Evolutionary conservation across 768 basidiomycete species (phyloP), one percentile per base, ranked within the genome.

Genomic region (Leccinum variicolor): DNA sequence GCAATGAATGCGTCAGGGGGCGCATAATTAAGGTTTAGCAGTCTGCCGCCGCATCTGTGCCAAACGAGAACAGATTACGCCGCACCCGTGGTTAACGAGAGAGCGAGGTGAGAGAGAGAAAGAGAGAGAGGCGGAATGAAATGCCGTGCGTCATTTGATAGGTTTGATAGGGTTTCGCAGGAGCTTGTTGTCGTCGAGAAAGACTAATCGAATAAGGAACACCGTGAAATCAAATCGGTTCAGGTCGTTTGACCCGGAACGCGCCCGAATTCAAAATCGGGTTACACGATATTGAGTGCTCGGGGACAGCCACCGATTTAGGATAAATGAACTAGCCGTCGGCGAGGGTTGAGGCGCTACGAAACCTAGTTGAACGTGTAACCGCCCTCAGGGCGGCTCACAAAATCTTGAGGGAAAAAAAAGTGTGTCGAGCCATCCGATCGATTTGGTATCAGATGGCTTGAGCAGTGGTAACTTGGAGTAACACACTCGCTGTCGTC

Each of bases 91-190:
- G 53, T 56, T 62, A 65, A 69, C 55, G 58, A 73, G 71, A 64
- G 41, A 43, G 5, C 41, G 41, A 43, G 41, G n/a, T n/a, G n/a
- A n/a, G 39, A 41, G 34, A 15, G 34, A 36, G 13, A 36, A 8
- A 17, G 13, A 39, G 19, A 19, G 19, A 43, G 41, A 43, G 41
- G 41, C 41, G 41, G 41, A 43, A 43, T 43, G 41, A 43, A 45
- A 56, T 65, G 64, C 71, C 66, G 65, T 67, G 72, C 67, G 67
- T 69, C 64, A 72, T 69, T 64, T 74, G 72, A 72, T 72, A 70
- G 70, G 60, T 69, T 64, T 74, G 71, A 72, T 72, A 70, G 70
- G 62, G 72, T 72, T 68, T 74, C 63, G 33, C 62, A 73, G 62
- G 67, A 58, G 58, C 57, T 61, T 69, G 41, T 43, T 43, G 70